phyloP scores from a whole-genome alignment of 2,329 filamentous ascomycete genomes.

The Fusarium anthophilum region DNA sequence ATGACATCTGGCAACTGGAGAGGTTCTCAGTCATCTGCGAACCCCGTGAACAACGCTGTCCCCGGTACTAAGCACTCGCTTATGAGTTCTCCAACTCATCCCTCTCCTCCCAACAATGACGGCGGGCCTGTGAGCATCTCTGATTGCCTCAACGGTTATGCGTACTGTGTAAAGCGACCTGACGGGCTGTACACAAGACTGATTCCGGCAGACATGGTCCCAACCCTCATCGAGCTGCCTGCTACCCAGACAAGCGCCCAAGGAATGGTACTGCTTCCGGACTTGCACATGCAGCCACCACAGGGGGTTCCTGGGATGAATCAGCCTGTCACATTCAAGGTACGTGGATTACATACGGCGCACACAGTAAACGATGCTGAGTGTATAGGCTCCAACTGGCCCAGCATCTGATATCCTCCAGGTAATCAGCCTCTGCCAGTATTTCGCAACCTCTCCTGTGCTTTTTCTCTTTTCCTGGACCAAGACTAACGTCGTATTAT shows the following conservation, averaged over 20 bases:
- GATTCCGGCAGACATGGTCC: slow-evolving; percentile 33
- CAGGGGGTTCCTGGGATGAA: slow-evolving; percentile 52
- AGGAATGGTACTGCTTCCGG: slow-evolving; percentile 60
- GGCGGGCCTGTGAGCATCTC: slow-evolving; percentile 28
- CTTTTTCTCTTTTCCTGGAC: not conserved
- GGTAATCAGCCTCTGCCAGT: slow-evolving; percentile 39
- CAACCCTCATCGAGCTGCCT: slow-evolving; percentile 54
- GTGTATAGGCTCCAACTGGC: slow-evolving; percentile 36
- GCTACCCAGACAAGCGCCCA: slow-evolving; percentile 48
- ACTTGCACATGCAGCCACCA: slow-evolving; percentile 50
- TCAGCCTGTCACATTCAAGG: slow-evolving; percentile 50
- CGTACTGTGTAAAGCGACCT: slow-evolving; percentile 30
- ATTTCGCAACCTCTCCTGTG: not conserved
- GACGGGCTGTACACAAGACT: slow-evolving; percentile 31
- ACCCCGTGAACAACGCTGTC: not conserved
- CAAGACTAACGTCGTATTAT: not conserved
- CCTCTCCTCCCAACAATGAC: not conserved
- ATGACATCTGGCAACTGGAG: slow-evolving; percentile 37
- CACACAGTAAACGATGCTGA: slow-evolving; percentile 41
- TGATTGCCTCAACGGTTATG: slow-evolving; percentile 29
- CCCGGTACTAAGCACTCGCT: slow-evolving; percentile 26
- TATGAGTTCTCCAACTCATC: not conserved
- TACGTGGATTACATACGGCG: slow-evolving; percentile 44
- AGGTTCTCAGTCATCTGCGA: slow-evolving; percentile 8
- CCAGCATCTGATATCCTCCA: slow-evolving; percentile 46